Conservation (phyloP, 495 filamentous ascomycete species). For the Letharia lupina region DNA sequence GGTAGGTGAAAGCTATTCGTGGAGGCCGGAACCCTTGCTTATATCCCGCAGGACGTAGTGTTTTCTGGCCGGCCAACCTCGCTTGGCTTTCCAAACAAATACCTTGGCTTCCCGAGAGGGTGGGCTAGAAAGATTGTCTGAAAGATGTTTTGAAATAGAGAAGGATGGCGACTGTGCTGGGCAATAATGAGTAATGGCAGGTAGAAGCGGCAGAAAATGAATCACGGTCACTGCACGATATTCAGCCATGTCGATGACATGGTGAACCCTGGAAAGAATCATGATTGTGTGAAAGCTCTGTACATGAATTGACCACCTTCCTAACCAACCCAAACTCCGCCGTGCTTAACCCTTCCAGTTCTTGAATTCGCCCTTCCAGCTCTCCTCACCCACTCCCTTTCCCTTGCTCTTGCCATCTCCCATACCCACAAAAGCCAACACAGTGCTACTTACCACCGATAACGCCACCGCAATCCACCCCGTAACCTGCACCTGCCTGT, state of each 20-base stretch:
- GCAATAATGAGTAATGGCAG: neutral
- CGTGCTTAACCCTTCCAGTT: conserved; percentile 6
- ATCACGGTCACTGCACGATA: neutral
- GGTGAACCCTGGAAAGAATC: neutral
- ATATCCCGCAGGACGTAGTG: neutral
- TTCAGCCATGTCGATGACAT: conserved; percentile 1
- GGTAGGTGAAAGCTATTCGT: neutral
- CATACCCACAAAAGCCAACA: conserved; percentile 45
- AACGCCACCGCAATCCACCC: conserved; percentile 69
- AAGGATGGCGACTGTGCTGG: neutral
- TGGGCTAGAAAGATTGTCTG: neutral
- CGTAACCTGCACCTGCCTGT: conserved; percentile 60
- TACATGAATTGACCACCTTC: conserved; percentile 1
- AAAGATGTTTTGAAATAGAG: neutral
- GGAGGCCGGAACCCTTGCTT: neutral
- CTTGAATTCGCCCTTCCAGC: conserved; percentile 4
- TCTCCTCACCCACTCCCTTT: neutral
- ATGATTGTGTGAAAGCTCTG: conserved; percentile 4
- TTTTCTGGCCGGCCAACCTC: neutral
- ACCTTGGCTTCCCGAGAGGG: neutral
- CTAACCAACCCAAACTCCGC: neutral
- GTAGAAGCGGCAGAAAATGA: neutral
- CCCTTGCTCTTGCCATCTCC: neutral
- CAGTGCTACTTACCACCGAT: conserved; percentile 52
- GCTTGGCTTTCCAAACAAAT: neutral